Evolutionary conservation across 441 rosid species (phyloP), one percentile per base, ranked within the genome.

Genomic region (Bruguiera hainesii): DNA sequence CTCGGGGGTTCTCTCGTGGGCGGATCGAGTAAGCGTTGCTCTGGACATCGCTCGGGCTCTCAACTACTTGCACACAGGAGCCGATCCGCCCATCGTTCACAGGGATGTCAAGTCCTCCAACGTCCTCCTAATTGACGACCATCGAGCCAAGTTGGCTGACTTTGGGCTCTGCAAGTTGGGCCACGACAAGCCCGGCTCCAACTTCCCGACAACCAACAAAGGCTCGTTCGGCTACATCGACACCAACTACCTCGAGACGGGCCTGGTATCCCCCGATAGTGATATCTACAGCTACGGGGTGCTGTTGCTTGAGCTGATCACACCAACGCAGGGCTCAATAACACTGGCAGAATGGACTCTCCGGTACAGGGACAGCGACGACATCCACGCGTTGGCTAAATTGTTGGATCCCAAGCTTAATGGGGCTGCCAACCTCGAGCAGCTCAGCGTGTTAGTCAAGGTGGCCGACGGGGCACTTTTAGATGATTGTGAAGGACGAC

Each of bases 141-240:
- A 76, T 65, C 88, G 78, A 5, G 88, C 89, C 77, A 26, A 26
- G 26, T 78, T 86, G 28, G 89, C 88, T 11, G 91, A 84, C 61
- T 84, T 84, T 1, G 88, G 89, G 23, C 85, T 83, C 0, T 85
- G 80, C 79, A 76, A 81, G 60, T 64, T 83, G 61, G 83, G 87
- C 6, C 64, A 61, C 2, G 59, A 68, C 60, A 59, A 16, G 3
- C 70, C 70, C 35, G 31, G 16, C 57, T 37, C 76, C 1, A 70
- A 64, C 39, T 63, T 51, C 7, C 78, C 78, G 3, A 29, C 75
- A 26, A 56, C 31, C 31, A 71, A 79, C 65, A 79, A 77, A 56
- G 83, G 82, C 39, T 79, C 87, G 6, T 63, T 75, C 0, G 80
- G 84, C 0, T 79, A 79, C 0, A 68, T 79, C 0, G 82, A 83